Evolutionary conservation across 108 stramenopile genomes (phyloP).

Genomic region (Licmophora abbreviata): DNA sequence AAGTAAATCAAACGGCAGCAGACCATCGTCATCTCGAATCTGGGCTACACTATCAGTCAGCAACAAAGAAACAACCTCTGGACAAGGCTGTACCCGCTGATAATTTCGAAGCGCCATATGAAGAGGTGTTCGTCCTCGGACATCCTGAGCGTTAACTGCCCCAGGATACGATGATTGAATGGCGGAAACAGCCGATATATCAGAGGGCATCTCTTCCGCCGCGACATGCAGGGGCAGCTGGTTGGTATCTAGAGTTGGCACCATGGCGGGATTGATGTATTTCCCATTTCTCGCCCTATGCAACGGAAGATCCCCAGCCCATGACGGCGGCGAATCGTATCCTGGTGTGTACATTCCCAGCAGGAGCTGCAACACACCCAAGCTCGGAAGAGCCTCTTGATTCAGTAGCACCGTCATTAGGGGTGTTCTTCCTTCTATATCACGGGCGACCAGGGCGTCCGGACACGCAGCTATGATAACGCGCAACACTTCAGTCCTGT

Average conservation of each 20-base stretch:
- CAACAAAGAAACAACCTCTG: conserved; percentile 19
- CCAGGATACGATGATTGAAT: conserved; percentile 32
- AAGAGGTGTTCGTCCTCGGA: conserved; percentile 36
- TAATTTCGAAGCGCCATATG: conserved; percentile 28
- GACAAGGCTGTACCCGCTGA: conserved; percentile 15
- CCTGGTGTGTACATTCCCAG: conserved; percentile 26
- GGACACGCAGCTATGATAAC: conserved; percentile 35
- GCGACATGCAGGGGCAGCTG: conserved; percentile 42
- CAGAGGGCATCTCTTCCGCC: conserved; percentile 23
- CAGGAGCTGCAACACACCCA: conserved; percentile 23
- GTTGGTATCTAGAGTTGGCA: conserved; percentile 10
- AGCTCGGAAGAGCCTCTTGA: conserved; percentile 11
- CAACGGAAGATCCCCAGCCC: conserved; percentile 9
- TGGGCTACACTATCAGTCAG: conserved; percentile 19
- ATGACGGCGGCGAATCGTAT: conserved; percentile 8
- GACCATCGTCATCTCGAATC: conserved; percentile 20
- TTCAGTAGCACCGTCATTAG: conserved; percentile 23
- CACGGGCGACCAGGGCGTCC: conserved; percentile 16
- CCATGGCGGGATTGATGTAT: conserved; percentile 19
- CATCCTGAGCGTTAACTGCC: conserved; percentile 28
- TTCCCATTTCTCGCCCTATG: conserved; percentile 1
- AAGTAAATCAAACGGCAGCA: conserved; percentile 27
- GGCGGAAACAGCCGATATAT: conserved; percentile 13
- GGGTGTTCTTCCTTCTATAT: conserved; percentile 33
- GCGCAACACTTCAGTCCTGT: conserved; percentile 10